Base-by-base conservation (phyloP, 345 rosid species). In the Tarenaya hassleriana region DNA sequence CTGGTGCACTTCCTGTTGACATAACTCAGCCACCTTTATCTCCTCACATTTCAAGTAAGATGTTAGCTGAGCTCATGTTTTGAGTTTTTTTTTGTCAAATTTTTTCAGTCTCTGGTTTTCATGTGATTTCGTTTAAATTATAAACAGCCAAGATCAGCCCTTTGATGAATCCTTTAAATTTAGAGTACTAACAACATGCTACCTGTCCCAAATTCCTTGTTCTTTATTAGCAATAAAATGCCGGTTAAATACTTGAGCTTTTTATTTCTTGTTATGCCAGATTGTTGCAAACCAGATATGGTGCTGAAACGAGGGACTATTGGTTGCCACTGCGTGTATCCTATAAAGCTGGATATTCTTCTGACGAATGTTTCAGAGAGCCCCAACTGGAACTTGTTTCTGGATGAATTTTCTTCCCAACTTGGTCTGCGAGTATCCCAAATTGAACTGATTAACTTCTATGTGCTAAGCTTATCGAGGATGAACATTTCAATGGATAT, bases 401-500 rank as follows among this genome's bases (percentile, higher is more conserved):
- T 88, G 35, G 75, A 59, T 48, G 78, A 85, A 59, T 73, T 92
- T 58, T 90, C 98, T 47, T 51, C 72, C 41, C 88, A 92, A 73
- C 98, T 92, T 60, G 78, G 73, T 58, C 74, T 92, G 77, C 70
- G 63, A 52, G 67, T 74, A 70, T 71, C 75, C 72, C 98, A 92
- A 67, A 83, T 92, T 37, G 91, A 83, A 77, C 61, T 88, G 63
- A 88, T 78, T 41, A 77, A 88, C 73, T 92, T 92, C 68, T 88
- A 88, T 73, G 37, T 83, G 39, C 71, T 77, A 66, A 73, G 75
- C 70, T 65, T 81, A 56, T 76, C 95, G 44, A 70, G 76, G 60
- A 75, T 84, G 69, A 92, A 92, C 73, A 85, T 92, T 60, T 88
- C 96, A 17, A 88, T 92, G 96, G 94, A 92, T 73, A 77, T 88